Evolutionary conservation across 306 rosid genomes (phyloP).

Genomic region (Gillenia trifoliata): DNA sequence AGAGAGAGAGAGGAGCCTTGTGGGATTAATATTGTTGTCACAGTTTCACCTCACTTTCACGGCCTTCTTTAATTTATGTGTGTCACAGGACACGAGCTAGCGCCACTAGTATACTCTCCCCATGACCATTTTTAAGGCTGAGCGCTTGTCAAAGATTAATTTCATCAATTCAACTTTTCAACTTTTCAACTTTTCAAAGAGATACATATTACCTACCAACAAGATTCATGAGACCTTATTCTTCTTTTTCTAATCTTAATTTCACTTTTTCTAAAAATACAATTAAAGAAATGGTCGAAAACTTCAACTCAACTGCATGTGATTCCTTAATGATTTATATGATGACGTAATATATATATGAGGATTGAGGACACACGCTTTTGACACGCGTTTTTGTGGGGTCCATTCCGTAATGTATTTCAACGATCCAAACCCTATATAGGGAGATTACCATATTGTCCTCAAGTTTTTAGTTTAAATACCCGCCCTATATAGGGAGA

Average conservation of each 20-base stretch:
- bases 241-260: background rate
- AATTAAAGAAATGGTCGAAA: too few species aligned
- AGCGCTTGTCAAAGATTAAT: background rate
- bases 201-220: background rate
- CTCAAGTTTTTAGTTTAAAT: too few species aligned
- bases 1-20: slow-evolving; percentile 26
- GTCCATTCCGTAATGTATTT: too few species aligned
- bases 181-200: slow-evolving; percentile 2
- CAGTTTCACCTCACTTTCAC: slow-evolving; percentile 47
- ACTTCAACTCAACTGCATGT: too few species aligned
- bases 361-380: too few species aligned
- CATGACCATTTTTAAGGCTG: slow-evolving; percentile 36
- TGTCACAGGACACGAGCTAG: slow-evolving; percentile 53
- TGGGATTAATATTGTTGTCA: slow-evolving; percentile 40
- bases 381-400: too few species aligned
- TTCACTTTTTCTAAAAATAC: background rate
- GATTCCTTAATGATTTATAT: too few species aligned
- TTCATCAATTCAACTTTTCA: slow-evolving; percentile 6
- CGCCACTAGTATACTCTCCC: slow-evolving; percentile 52
- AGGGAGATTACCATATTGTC: too few species aligned
- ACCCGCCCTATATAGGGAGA: too few species aligned
- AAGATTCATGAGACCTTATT: background rate
- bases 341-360: too few species aligned
- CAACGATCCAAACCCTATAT: too few species aligned
- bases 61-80: slow-evolving; percentile 54